These are phyloP conservation scores for Veloboletus limbatus DNA, from an alignment of 1,284 basidiomycete genomes.

Conservation along the genomic window DNA sequence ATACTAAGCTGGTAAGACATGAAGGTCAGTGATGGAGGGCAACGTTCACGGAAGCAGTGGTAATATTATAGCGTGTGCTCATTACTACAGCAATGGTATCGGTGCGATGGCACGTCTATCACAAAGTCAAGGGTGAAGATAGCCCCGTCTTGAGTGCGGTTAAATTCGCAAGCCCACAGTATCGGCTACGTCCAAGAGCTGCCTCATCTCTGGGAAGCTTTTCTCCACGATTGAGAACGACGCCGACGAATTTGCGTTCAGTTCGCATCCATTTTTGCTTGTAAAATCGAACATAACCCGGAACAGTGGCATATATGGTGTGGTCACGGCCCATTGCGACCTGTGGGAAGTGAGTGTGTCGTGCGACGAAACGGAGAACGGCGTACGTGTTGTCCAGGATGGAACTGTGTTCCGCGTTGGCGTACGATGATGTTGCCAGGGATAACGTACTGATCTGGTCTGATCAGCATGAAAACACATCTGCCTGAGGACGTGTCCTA, in stretches of 20 bases:
- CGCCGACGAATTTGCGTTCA: constrained; percentile 77
- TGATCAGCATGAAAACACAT: constrained; percentile 15
- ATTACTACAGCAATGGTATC: constrained; percentile 22
- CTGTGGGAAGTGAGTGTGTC: constrained; percentile 40
- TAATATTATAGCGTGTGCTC: constrained; percentile 21
- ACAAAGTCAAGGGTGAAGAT: constrained; percentile 8
- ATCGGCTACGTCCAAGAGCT: constrained; percentile 69
- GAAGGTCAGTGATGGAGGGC: constrained; percentile 20
- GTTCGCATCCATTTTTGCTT: constrained; percentile 66
- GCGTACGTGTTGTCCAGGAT: constrained; percentile 86
- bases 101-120: too few relatives aligned
- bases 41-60: neutral
- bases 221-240: constrained; percentile 77
- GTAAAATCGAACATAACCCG: constrained; percentile 93
- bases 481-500: constrained; percentile 34
- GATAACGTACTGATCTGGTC: constrained; percentile 78
- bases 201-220: constrained; percentile 79
- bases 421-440: constrained; percentile 93
- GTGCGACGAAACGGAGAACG: constrained; percentile 6
- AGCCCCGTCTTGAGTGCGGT: constrained; percentile 13
- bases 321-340: constrained; percentile 90
- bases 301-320: constrained; percentile 84
- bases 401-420: constrained; percentile 87
- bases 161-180: constrained; percentile 70
- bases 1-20: constrained; percentile 42